Evolutionary conservation across 2,329 filamentous ascomycete genomes (phyloP).

Genomic region (Nothopassalora personata): DNA sequence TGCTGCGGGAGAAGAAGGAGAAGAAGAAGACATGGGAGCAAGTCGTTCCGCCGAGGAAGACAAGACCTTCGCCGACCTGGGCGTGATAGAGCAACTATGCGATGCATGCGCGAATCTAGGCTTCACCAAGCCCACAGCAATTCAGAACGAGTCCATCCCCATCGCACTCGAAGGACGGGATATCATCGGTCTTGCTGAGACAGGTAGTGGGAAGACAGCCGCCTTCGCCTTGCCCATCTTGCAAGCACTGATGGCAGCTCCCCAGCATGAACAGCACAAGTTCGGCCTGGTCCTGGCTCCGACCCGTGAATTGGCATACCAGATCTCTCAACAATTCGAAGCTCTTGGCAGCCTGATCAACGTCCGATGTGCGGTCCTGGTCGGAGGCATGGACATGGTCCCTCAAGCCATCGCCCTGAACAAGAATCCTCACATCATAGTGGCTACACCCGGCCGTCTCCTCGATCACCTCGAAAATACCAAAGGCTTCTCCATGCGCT

Average conservation of each 20-base stretch:
- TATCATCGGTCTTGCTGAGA: conserved; percentile 90
- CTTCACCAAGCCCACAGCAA: conserved; percentile 82
- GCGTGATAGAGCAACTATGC: conserved; percentile 79
- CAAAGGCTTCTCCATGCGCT: conserved; percentile 82
- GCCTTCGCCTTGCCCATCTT: conserved; percentile 92
- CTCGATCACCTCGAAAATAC: conserved; percentile 95
- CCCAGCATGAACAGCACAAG: conserved; percentile 56
- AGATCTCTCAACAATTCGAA: conserved; percentile 85
- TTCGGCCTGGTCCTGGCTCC: conserved; percentile 90
- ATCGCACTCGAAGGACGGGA: conserved; percentile 73
- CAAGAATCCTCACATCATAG: conserved; percentile 93
- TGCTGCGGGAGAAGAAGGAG: conserved; percentile 10
- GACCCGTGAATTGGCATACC: conserved; percentile 86
- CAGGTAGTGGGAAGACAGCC: conserved; percentile 91
- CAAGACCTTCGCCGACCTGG: conserved; percentile 66
- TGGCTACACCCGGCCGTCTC: conserved; percentile 83
- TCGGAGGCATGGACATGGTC: conserved; percentile 95
- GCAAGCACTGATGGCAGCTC: conserved; percentile 82
- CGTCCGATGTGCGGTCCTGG: conserved; percentile 72
- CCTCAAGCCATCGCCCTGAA: conserved; percentile 82
- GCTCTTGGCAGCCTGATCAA: conserved; percentile 80
- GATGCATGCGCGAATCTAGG: conserved; percentile 79
- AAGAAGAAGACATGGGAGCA: conserved; percentile 19
- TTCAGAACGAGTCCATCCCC: conserved; percentile 81
- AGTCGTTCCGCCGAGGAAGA: not conserved